Conservation (phyloP, 192 early-diverging fungal genomes). For the Glomus cerebriforme region DNA sequence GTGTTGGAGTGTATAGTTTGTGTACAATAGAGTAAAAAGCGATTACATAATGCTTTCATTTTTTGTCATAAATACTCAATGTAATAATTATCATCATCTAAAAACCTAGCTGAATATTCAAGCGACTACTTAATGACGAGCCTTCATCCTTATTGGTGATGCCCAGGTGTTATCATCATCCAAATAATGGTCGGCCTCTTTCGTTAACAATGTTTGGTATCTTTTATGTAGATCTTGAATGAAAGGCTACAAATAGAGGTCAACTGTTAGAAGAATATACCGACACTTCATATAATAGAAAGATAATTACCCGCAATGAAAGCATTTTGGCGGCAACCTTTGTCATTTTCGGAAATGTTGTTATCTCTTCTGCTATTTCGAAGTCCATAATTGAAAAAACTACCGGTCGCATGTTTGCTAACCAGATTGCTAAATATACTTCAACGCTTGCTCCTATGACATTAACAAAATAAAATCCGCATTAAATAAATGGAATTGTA, state of each 20-base stretch:
- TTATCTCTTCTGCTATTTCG: slow-evolving; percentile 26
- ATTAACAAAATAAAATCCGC: slow-evolving; percentile 13
- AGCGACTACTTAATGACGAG: slow-evolving; percentile 22
- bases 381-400: slow-evolving; percentile 29
- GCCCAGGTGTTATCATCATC: slow-evolving; percentile 9
- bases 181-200: slow-evolving; percentile 24
- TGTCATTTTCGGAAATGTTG: slow-evolving; percentile 22
- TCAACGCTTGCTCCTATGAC: slow-evolving; percentile 23
- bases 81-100: slow-evolving; percentile 3
- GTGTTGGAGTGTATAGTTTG: neutral
- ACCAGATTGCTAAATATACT: slow-evolving; percentile 21
- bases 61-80: too few species aligned
- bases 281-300: slow-evolving; percentile 19
- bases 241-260: slow-evolving; percentile 26
- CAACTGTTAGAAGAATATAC: slow-evolving; percentile 24
- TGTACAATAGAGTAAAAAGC: neutral
- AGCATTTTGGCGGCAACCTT: slow-evolving; percentile 26
- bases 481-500: slow-evolving; percentile 17
- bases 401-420: slow-evolving; percentile 19
- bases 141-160: slow-evolving; percentile 22
- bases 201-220: slow-evolving; percentile 18
- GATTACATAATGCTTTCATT: neutral
- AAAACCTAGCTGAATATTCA: slow-evolving; percentile 9
- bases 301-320: slow-evolving; percentile 27
- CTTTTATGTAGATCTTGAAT: slow-evolving; percentile 29